These are phyloP conservation scores for Aspergillus panamensis DNA, from an alignment of 495 filamentous ascomycete genomes.

Conservation along the genomic window DNA sequence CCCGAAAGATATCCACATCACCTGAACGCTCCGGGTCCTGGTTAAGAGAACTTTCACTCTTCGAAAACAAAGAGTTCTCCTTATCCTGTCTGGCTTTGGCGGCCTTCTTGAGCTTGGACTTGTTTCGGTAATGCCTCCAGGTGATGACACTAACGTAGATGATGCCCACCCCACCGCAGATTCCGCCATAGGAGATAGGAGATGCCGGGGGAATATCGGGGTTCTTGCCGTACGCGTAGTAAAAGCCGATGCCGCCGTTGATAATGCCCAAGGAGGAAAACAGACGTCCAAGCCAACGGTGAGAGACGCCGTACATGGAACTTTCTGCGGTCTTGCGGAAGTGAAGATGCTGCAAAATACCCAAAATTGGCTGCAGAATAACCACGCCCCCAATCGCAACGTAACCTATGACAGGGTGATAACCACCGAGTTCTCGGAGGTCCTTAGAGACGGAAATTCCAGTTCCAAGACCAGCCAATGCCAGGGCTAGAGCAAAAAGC, in stretches of 20 bases:
- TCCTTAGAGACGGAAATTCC: constrained; percentile 50
- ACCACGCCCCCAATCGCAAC: constrained; percentile 53
- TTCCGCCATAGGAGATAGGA: constrained; percentile 17
- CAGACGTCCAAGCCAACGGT: constrained; percentile 84
- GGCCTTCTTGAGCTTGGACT: background rate
- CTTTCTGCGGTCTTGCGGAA: constrained; percentile 45
- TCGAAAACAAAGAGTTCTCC: too few species aligned
- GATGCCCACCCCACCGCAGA: constrained; percentile 12
- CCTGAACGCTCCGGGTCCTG: background rate
- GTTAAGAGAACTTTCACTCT: constrained; percentile 8
- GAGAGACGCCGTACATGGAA: constrained; percentile 55
- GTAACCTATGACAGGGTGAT: constrained; percentile 51
- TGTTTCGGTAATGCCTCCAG: constrained; percentile 12
- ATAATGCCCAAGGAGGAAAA: constrained; percentile 59
- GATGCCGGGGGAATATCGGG: constrained; percentile 20
- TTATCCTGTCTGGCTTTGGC: background rate
- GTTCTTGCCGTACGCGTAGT: constrained; percentile 22
- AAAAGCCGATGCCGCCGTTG: constrained; percentile 66
- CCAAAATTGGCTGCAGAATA: constrained; percentile 58
- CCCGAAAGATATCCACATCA: constrained; percentile 1
- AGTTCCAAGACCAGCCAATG: constrained; percentile 56
- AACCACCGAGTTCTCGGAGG: constrained; percentile 21
- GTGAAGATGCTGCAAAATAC: constrained; percentile 59
- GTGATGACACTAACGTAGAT: constrained; percentile 20
- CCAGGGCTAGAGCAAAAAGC: constrained; percentile 46